A percentile compares a stretch with the other conserved stretches of the same genome.
These are phyloP conservation scores for Ganoderma lucidum DNA, from an alignment of 1,284 basidiomycete genomes.

Conservation along the genomic window DNA sequence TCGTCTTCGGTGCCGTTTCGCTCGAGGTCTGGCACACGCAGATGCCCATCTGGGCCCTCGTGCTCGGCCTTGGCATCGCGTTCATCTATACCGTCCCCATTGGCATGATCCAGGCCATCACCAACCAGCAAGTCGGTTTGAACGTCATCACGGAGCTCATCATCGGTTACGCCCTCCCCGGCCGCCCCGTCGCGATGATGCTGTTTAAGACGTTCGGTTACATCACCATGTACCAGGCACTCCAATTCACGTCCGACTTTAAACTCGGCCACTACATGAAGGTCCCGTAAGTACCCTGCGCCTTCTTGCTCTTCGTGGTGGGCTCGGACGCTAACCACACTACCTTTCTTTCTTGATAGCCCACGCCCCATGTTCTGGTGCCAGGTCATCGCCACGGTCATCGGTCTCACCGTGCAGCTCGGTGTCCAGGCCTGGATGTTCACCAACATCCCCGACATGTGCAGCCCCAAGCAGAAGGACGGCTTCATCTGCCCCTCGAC, in stretches of 20 bases:
- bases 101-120: slow-evolving; percentile 63
- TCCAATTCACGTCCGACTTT: slow-evolving; percentile 69
- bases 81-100: slow-evolving; percentile 59
- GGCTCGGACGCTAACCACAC: neutral
- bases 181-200: slow-evolving; percentile 60
- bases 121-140: slow-evolving; percentile 58
- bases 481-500: slow-evolving; percentile 60
- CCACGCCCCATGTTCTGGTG: slow-evolving; percentile 64
- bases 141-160: slow-evolving; percentile 61
- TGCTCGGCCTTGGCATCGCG: slow-evolving; percentile 49
- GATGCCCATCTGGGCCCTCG: slow-evolving; percentile 68
- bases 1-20: slow-evolving; percentile 69
- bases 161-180: slow-evolving; percentile 57
- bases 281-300: slow-evolving; percentile 46
- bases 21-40: slow-evolving; percentile 76
- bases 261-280: slow-evolving; percentile 84
- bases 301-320: too few species aligned
- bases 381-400: slow-evolving; percentile 68
- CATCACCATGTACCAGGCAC: slow-evolving; percentile 50
- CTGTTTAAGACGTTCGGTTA: slow-evolving; percentile 63
- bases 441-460: slow-evolving; percentile 62
- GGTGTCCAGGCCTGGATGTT: slow-evolving; percentile 77
- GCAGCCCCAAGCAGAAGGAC: slow-evolving; percentile 52
- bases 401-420: slow-evolving; percentile 71
- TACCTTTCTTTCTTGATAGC: slow-evolving; percentile 14